Base-by-base conservation (phyloP, 805 yeast genomes). In the Kregervanrija pseudodelftensis region DNA sequence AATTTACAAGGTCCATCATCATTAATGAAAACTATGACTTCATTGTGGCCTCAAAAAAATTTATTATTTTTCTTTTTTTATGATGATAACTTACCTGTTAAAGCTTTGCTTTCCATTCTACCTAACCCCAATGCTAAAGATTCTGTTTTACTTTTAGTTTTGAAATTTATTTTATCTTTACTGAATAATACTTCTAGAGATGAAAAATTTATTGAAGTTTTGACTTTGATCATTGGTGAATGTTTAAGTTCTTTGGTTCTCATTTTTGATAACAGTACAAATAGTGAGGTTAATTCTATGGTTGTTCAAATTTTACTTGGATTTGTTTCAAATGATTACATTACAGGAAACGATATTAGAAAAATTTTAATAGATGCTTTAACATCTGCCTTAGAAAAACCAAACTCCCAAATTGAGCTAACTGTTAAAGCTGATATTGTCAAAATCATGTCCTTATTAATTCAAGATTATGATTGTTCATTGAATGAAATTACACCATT, bases 1-100 rank as follows among this genome's bases (percentile, higher is more conserved):
- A 93, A 91, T 59, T 67, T 83, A 31, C 95, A 88, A 57, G 88
- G 84, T 55, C 82, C 91, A 0, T 88, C 97, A 0, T 74, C 95
- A 0, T 59, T 91, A 37, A 66, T 90, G 76, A 76, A 70, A 45
- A 58, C 88, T 9, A 74, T 91, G 55, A 63, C 77, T 7, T 65
- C 74, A 8, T 76, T 95, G 80, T 67, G 84, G 40, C 58, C 69
- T 4, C 59, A 64, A 31, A 65, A 68, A 5, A 65, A 67, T 16
- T 68, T 82, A 34, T 65, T 72, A 39, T 68, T 69, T 11, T 76
- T 82, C 47, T 62, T 87, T 37, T 72, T 71, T 44, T 63, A 70
- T 44, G 84, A 85, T 49, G 73, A 82, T 39, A 69, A 64, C 41
- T 68, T 74, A 2, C 76, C 88, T 8, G 70, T 76, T 0, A 59